Conservation (phyloP, 129 eudicot genomes). For the Flaveria trinervia region DNA sequence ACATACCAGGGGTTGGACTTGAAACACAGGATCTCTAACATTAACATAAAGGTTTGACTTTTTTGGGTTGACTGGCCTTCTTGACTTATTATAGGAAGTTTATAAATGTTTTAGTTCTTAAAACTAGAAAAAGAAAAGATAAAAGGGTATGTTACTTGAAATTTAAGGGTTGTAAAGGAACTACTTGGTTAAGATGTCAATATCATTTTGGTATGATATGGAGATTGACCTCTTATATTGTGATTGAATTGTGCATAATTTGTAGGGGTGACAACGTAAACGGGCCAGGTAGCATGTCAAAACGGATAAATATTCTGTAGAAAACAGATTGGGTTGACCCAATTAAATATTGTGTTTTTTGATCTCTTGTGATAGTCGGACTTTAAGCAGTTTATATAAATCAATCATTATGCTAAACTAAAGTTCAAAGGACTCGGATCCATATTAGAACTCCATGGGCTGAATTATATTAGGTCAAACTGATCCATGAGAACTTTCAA, state of each 20-base stretch:
- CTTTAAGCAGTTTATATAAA: too few relatives aligned
- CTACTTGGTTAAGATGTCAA: conserved; percentile 18
- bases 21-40: conserved; percentile 50
- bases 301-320: too few relatives aligned
- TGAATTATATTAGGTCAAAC: too few relatives aligned
- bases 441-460: too few relatives aligned
- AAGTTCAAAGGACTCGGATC: too few relatives aligned
- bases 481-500: too few relatives aligned
- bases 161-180: conserved; percentile 7
- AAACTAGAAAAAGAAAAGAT: conserved; percentile 8
- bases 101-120: background rate
- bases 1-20: conserved; percentile 43
- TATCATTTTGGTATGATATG: conserved; percentile 7
- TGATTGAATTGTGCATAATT: background rate
- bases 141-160: conserved; percentile 5
- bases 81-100: background rate
- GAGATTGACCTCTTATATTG: background rate
- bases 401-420: too few relatives aligned
- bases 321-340: too few relatives aligned
- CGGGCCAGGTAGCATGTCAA: too few relatives aligned
- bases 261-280: too few relatives aligned
- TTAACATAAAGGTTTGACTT: conserved; percentile 34
- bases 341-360: too few relatives aligned
- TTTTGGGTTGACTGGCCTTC: conserved; percentile 17
- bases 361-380: too few relatives aligned